Evolutionary conservation across 352 stramenopile genomes (phyloP), one percentile per base, ranked within the genome.

Genomic region (Plasmopara halstedii): DNA sequence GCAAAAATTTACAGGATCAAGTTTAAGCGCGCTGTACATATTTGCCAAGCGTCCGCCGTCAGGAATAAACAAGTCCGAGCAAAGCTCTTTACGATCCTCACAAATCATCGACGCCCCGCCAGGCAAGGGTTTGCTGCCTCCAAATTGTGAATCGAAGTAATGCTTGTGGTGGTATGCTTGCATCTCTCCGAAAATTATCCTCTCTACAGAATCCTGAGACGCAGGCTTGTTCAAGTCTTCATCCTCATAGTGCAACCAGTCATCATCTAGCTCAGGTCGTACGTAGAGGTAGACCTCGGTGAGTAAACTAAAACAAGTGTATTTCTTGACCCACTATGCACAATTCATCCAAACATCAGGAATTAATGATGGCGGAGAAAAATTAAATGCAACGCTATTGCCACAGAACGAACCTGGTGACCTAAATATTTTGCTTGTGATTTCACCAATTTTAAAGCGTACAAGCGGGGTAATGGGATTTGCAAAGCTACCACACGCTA

Each of bases 131-230:
- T 81, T 84, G 33, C 50, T 58, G 13, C 46, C 60, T 52, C 58
- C 58, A 41, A 81, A 66, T 18, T 58, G 58, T 26, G 68, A 75
- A 46, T 88, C 77, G 61, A 79, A 91, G 52, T 91, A 91, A 38
- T 86, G 69, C 42, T 88, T 88, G 63, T 88, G 72, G 33, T 91
- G 80, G 50, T 84, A 91, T n/a, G 76, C 72, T 51, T 91, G 80
- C 70, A 91, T 83, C 49, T 91, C 80, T 8, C 80, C 80, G 56
- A 87, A 85, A 56, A 88, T 57, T n/a, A 88, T 50, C 6, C 74
- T 72, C 48, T 91, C 76, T 15, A 85, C 60, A 7, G 73, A 83
- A 48, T 91, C 79, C 42, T 85, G 74, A 2, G 61, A 73, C 17
- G 70, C 60, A 11, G 69, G 70, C 39, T 87, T 86, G 53, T 67